Evolutionary conservation across 331 rosid species (phyloP), one percentile per base, ranked within the genome.

Genomic region (Quercus phellos): DNA sequence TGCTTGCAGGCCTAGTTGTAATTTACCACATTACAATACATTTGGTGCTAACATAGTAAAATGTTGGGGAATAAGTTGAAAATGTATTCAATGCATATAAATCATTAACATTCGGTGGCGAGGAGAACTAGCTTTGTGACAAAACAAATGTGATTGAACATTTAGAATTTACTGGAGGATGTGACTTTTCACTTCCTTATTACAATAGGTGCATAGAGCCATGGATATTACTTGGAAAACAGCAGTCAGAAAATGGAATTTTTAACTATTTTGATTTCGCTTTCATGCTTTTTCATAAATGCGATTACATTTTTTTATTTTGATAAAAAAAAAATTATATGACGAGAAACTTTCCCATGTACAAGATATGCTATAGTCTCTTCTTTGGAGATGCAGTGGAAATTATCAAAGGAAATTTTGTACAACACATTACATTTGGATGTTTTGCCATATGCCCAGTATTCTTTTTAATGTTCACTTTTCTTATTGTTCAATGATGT

Each of bases 401-500:
- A 61, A 18, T 66, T 9, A 34, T 34, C 22, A 32, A 66, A 21
- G 71, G 21, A 66, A 66, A 14, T 43, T 22, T 22, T 50, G 1
- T 24, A 26, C 46, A 5, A 4, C 1, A 14, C 7, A 42, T 70
- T 30, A 55, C 61, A 6, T 56, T 68, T 34, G 18, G 34, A 51
- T 43, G 56, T 72, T 72, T 13, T 38, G 29, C 43, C 7, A 42
- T 53, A 19, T 54, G 13, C 54, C 11, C 18, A 6, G 1, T 51
- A 50, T 26, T 29, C 60, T 72, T 14, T 56, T 59, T 63, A 73
- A 74, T 26, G 32, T 84, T 71, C 67, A 4, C 53, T 61, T 43
- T 68, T 21, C 51, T 72, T 35, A 46, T 75, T 55, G 56, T 77
- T 13, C 71, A 50, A 19, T 64, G 69, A 78, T 66, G 70, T 26